phyloP scores from a whole-genome alignment of 345 rosid species.

The Brassica incana region DNA sequence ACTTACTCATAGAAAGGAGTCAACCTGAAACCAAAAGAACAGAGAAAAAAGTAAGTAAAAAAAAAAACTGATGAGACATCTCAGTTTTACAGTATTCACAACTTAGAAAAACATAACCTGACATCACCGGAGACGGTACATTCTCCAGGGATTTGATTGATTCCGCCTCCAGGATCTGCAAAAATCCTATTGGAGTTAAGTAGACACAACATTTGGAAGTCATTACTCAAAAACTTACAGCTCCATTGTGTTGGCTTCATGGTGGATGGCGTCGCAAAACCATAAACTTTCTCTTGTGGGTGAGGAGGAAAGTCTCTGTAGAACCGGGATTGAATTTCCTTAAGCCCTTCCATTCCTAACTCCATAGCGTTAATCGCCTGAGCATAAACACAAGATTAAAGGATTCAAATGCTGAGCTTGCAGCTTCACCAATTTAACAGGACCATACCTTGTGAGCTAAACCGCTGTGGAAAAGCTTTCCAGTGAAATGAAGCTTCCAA shows the following conservation, averaged over 20 bases:
- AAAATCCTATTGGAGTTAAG: constrained; percentile 12
- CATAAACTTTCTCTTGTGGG: constrained; percentile 68
- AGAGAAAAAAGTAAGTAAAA: constrained; percentile 8
- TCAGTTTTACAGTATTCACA: background rate
- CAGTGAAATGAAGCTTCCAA: constrained; percentile 87
- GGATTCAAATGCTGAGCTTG: background rate
- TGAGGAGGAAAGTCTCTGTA: constrained; percentile 91
- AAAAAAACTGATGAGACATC: background rate
- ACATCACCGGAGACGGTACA: constrained; percentile 89
- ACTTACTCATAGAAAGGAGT: constrained; percentile 97
- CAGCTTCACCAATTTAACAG: background rate
- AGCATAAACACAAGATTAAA: background rate
- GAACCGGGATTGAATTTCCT: constrained; percentile 75
- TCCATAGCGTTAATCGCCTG: constrained; percentile 95
- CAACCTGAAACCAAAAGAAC: constrained; percentile 56
- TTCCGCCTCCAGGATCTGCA: constrained; percentile 95
- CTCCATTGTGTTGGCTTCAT: constrained; percentile 99
- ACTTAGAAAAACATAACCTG: constrained; percentile 50
- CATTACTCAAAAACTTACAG: constrained; percentile 47
- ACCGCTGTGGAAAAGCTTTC: constrained; percentile 97
- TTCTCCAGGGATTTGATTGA: constrained; percentile 95
- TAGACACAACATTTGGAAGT: constrained; percentile 22
- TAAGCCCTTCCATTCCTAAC: constrained; percentile 86
- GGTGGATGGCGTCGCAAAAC: constrained; percentile 96
- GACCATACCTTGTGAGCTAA: constrained; percentile 77